Evolutionary conservation across 352 stramenopile genomes (phyloP), one percentile per base, ranked within the genome.

Genomic region (Pythium diclinum): DNA sequence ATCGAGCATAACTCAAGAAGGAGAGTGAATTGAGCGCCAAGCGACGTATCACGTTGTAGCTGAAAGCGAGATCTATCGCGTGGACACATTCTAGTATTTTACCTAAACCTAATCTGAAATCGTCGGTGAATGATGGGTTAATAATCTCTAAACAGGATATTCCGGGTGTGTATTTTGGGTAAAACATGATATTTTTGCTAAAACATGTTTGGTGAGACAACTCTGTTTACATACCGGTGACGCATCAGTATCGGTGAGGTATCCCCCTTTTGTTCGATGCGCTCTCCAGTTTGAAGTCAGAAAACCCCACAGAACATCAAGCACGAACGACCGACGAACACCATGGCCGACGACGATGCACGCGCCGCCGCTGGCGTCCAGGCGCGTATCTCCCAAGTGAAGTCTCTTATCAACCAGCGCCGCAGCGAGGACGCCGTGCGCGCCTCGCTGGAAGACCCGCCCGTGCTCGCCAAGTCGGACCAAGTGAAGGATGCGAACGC

Each of bases 351-450:
- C 66, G 79, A 89, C 68, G 81, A 91, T 54, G 69, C 74, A 36
- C 72, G 76, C 33, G 78, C 89, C 49, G 61, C 63, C 16, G 75
- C 78, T 33, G 74, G 71, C 34, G 86, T 95, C 36, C 75, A 87
- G 58, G 66, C 79, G 10, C 86, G 86, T 60, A 78, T 70, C 0
- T 71, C 76, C n/a, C 74, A 88, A 52, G 84, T 92, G 57, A 83
- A 89, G 64, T 73, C 67, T 16, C 80, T 95, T 47, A 72, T 92
- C 36, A 79, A 83, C 47, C 78, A 92, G 68, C 84, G 85, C 52
- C 87, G 88, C 65, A 90, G 91, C 59, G 87, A 93, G 61, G 87
- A 93, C 56, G 87, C 87, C 14, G 87, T 95, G 59, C 73, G 73
- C 11, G 77, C 59, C n/a, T 77, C 86, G 30, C 76, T 95, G 7